Evolutionary conservation across 2,329 filamentous ascomycete genomes (phyloP), one percentile per base, ranked within the genome.

Genomic region (Ilyonectria mors-panacis): DNA sequence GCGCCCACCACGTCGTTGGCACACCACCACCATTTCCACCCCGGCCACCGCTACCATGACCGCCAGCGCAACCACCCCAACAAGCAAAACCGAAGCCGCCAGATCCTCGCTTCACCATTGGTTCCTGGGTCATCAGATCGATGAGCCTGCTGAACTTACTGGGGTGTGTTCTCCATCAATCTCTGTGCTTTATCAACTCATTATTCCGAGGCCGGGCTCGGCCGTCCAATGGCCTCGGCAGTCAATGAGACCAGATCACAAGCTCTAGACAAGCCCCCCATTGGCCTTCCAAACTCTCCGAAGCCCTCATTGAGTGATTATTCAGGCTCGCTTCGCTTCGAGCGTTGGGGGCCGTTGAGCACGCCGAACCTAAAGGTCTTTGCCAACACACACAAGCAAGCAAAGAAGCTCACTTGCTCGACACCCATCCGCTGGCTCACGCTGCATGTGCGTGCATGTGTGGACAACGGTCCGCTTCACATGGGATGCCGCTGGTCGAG

Each of bases 1-100:
- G 70, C 68, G 75, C 64, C 66, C 69, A 79, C 78, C 78, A 80
- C 78, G 78, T 80, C 78, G 80, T 70, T 75, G 68, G 74, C 76
- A 76, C 73, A 75, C 77, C 76, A 78, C 72, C 70, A 70, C 70
- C 63, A 68, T 67, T 65, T 67, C 75, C 65, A 74, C 47, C 48
- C 48, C n/a, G 48, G 47, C n/a, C 48, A 56, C 75, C 65, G 63
- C 64, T 33, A 60, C 68, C 56, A 70, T 58, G 44, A 71, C 67
- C 59, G 71, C 70, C 70, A 68, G 62, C 57, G 64, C 63, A 62
- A 70, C 65, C 63, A 63, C 54, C 68, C 68, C 57, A 69, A 68
- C 59, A 50, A 63, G 66, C 70, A 74, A 33, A 60, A 21, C 51
- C 39, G 57, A 56, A 57, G 44, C 56, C 57, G 45, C 48, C 50